Base-by-base conservation (phyloP, 192 early-diverging fungal genomes). In the Coemansia sp. region DNA sequence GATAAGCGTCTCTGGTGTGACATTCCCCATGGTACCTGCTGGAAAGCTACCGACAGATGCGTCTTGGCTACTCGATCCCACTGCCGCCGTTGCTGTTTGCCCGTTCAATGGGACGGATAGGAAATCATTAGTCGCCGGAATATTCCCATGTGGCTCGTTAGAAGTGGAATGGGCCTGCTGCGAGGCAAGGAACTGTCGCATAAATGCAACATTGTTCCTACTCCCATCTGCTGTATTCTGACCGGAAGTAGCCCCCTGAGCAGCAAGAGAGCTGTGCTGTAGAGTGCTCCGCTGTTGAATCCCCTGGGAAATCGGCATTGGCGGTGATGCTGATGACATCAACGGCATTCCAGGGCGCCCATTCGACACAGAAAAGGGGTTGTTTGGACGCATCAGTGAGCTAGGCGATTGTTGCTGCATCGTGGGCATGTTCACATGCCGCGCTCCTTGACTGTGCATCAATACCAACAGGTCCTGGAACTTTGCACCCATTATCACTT, bases 401-500 rank as follows among this genome's bases (percentile, higher is more conserved):
- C 48, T 19, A 46, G 63, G 14, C 41, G 56, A 9, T 38, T 60
- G 63, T 19, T 58, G 64, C 29, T 42, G 57, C 23, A 22, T 57
- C 7, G 48, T 48, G 52, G 43, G 36, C 10, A 41, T 14, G 17
- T 15, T 48, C 10, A 17, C 8, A 5, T 55, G 48, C 13, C 75
- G 66, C 29, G 45, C 32, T 20, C 69, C 69, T n/a, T 69, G 79
- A 19, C 54, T 69, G 33, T 66, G 73, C 79, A 75, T 75, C 29
- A 81, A 6, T 5, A 45, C 66, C 22, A 81, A 46, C 55, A 81
- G 56, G 40, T 75, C 70, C 23, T 75, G 72, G 45, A 81, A 81
- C 60, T 68, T 68, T 54, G 69, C 35, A 6, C 79, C 79, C 70
- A 81, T 72, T 56, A 81, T 72, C 0, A 62, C 69, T 56, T 81